These are phyloP conservation scores for Aspergillus clavatus DNA, from an alignment of 2,329 filamentous ascomycete genomes.

Conservation along the genomic window DNA sequence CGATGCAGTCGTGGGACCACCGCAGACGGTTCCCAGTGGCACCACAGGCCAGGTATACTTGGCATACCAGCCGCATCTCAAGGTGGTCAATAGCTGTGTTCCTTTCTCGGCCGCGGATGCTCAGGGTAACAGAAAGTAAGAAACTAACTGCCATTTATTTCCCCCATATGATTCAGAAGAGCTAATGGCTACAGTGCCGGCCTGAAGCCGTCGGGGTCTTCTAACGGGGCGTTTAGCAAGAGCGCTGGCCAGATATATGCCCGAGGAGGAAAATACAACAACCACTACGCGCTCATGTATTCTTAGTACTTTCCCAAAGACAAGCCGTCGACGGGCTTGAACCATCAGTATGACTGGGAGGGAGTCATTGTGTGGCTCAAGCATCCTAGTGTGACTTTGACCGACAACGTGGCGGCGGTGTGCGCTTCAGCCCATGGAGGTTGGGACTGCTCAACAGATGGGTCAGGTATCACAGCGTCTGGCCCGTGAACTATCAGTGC, in stretches of 20 bases:
- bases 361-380: conserved; percentile 51
- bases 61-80: conserved; percentile 53
- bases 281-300: conserved; percentile 49
- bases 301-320: conserved; percentile 52
- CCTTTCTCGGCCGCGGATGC: conserved; percentile 59
- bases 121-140: conserved; percentile 53
- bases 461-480: conserved; percentile 46
- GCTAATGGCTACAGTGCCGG: conserved; percentile 36
- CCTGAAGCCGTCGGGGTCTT: conserved; percentile 37
- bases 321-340: conserved; percentile 40
- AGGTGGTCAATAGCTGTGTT: conserved; percentile 57
- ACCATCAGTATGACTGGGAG: conserved; percentile 55
- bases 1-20: conserved; percentile 50
- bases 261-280: conserved; percentile 40
- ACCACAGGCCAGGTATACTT: conserved; percentile 47
- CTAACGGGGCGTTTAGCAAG: conserved; percentile 39
- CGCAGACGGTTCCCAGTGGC: conserved; percentile 48
- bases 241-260: conserved; percentile 51
- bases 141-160: no score
- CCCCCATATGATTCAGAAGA: not conserved
- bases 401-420: conserved; percentile 44
- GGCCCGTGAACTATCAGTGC: conserved; percentile 47
- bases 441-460: conserved; percentile 42
- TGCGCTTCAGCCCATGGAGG: conserved; percentile 50
- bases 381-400: conserved; percentile 29